Percentiles rank a stretch among this genome's conserved stretches.
phyloP scores from a whole-genome alignment of 2,329 filamentous ascomycete genomes.

The Gnomoniopsis smithogilvyi region DNA sequence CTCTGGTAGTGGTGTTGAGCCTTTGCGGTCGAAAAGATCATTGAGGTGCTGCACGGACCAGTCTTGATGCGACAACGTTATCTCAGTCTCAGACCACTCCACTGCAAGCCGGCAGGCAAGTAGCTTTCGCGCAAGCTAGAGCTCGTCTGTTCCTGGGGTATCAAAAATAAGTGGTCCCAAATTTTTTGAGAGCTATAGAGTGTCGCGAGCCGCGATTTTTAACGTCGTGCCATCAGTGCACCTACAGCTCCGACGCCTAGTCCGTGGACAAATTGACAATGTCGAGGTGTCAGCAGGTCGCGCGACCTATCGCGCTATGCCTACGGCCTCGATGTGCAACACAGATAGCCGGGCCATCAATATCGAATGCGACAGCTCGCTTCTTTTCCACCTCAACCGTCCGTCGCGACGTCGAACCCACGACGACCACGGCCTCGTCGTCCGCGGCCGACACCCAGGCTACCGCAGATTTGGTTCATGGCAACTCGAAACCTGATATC shows the following conservation, averaged over 20 bases:
- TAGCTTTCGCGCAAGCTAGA: neutral
- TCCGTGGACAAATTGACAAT: conserved; percentile 34
- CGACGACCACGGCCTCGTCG: conserved; percentile 24
- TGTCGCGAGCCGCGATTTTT: conserved; percentile 11
- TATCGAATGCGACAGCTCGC: conserved; percentile 29
- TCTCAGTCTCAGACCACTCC: neutral
- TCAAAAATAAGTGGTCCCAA: conserved; percentile 16
- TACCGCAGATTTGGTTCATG: conserved; percentile 21
- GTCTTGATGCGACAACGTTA: no score
- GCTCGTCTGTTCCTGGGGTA: neutral
- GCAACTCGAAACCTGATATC: conserved; percentile 6
- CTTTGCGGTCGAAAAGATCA: conserved; percentile 13
- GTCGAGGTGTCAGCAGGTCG: conserved; percentile 59
- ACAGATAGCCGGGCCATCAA: conserved; percentile 31
- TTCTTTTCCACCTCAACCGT: conserved; percentile 33
- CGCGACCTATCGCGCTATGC: conserved; percentile 53
- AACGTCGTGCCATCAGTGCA: conserved; percentile 13
- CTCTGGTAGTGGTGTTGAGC: neutral
- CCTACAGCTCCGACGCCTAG: conserved; percentile 18
- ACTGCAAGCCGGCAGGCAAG: no score
- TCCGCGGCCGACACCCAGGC: conserved; percentile 14
- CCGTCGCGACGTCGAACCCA: conserved; percentile 33
- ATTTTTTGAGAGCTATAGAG: conserved; percentile 25
- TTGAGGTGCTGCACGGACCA: conserved; percentile 13
- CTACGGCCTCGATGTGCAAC: conserved; percentile 39